Conservation (phyloP, 2,329 filamentous ascomycete species). For the Aspergillus arachidicola region DNA sequence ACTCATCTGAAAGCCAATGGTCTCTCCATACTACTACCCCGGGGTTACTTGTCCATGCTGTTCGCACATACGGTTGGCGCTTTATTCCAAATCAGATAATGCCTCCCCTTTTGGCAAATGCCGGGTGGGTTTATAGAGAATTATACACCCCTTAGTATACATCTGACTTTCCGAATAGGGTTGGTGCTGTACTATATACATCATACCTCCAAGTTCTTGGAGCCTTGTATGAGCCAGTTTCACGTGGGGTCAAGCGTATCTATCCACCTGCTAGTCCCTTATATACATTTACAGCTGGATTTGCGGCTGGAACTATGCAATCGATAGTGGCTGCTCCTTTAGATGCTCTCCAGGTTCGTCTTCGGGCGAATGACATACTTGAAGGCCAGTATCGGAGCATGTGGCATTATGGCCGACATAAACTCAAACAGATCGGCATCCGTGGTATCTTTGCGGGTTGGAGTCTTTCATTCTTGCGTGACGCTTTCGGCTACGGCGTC, state of each 20-base stretch:
- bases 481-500: constrained; percentile 61
- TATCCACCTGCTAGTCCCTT: constrained; percentile 60
- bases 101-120: constrained; percentile 65
- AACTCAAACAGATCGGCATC: constrained; percentile 60
- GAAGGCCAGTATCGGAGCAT: constrained; percentile 62
- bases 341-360: constrained; percentile 65
- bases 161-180: constrained; percentile 36
- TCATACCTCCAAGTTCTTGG: constrained; percentile 64
- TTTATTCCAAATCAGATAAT: constrained; percentile 67
- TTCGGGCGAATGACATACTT: constrained; percentile 62
- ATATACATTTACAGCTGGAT: constrained; percentile 61
- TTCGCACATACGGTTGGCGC: constrained; percentile 63
- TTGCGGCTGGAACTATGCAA: constrained; percentile 61
- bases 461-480: constrained; percentile 61
- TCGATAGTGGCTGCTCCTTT: constrained; percentile 65
- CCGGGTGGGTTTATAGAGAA: constrained; percentile 46
- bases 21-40: constrained; percentile 64
- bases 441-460: constrained; percentile 67
- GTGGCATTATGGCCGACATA: constrained; percentile 64
- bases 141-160: not conserved
- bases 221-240: constrained; percentile 60
- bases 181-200: constrained; percentile 66
- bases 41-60: constrained; percentile 62
- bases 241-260: constrained; percentile 58
- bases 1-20: constrained; percentile 51